phyloP scores from a whole-genome alignment of 2,329 filamentous ascomycete genomes.

The Colletotrichum siamense region DNA sequence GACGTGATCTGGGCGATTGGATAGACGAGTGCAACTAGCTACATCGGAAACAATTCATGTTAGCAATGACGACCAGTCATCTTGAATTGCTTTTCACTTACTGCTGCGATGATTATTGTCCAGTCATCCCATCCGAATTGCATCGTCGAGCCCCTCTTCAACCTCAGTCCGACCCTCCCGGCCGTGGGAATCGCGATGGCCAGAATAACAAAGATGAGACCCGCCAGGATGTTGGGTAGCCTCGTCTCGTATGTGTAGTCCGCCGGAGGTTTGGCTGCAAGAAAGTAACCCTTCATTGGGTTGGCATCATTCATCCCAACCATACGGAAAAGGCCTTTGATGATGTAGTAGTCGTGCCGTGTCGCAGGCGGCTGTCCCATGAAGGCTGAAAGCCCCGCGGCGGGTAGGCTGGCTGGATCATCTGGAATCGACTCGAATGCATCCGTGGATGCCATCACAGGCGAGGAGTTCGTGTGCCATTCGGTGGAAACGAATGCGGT shows the following conservation, averaged over 20 bases:
- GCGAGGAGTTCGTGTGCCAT: background rate
- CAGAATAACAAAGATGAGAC: slow-evolving; percentile 32
- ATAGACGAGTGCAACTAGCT: slow-evolving; percentile 29
- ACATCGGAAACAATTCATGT: background rate
- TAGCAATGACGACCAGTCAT: background rate
- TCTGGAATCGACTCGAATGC: background rate
- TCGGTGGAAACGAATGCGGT: background rate
- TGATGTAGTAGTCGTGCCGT: slow-evolving; percentile 11
- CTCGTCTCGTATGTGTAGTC: slow-evolving; percentile 29
- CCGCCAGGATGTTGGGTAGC: slow-evolving; percentile 29
- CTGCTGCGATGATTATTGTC: slow-evolving; percentile 34
- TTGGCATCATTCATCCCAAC: slow-evolving; percentile 22
- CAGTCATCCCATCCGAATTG: slow-evolving; percentile 38
- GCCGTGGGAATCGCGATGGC: slow-evolving; percentile 32
- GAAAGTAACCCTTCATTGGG: slow-evolving; percentile 23
- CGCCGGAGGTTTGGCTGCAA: slow-evolving; percentile 21
- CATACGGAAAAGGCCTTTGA: slow-evolving; percentile 8
- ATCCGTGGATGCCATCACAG: background rate
- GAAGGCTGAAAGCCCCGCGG: slow-evolving; percentile 1
- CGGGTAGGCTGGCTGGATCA: slow-evolving; percentile 1
- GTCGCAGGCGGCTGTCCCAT: slow-evolving; percentile 11
- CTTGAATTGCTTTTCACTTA: slow-evolving; percentile 21
- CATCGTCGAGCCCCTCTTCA: slow-evolving; percentile 30
- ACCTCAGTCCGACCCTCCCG: slow-evolving; percentile 25
- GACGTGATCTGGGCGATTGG: slow-evolving; percentile 30